Conservation (phyloP, 805 yeast species). For the Starmera quercuum region DNA sequence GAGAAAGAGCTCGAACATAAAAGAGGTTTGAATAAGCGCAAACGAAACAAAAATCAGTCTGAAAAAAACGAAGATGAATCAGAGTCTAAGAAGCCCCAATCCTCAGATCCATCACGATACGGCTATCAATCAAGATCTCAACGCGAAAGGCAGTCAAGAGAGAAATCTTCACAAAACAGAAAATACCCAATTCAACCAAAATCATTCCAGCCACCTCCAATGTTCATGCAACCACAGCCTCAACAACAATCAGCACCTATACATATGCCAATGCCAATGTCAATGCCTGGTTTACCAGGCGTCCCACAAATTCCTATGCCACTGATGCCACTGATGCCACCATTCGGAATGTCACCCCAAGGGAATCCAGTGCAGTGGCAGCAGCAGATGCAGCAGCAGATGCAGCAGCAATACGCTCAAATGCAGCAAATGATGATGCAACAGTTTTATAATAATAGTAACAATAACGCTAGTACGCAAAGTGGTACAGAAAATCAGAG, state of each 20-base stretch:
- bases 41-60: constrained; percentile 23
- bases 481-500: constrained; percentile 39
- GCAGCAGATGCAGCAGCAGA: constrained; percentile 6
- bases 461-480: constrained; percentile 11
- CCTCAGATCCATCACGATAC: background rate
- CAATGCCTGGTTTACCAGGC: constrained; percentile 9
- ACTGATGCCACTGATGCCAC: constrained; percentile 7
- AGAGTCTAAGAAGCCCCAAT: background rate
- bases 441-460: constrained; percentile 10
- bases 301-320: constrained; percentile 4
- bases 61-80: constrained; percentile 8
- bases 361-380: background rate
- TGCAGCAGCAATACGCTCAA: constrained; percentile 15
- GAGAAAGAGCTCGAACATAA: constrained; percentile 76
- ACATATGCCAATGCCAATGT: constrained; percentile 10
- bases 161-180: constrained; percentile 8
- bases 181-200: constrained; percentile 4
- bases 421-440: constrained; percentile 21
- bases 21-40: constrained; percentile 50
- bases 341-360: background rate
- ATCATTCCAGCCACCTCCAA: constrained; percentile 9
- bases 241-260: constrained; percentile 11
- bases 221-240: constrained; percentile 14
- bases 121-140: constrained; percentile 16
- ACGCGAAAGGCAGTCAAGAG: constrained; percentile 15